These are phyloP conservation scores for Macrocybe gigantea DNA, from an alignment of 768 basidiomycete species.

Conservation along the genomic window DNA sequence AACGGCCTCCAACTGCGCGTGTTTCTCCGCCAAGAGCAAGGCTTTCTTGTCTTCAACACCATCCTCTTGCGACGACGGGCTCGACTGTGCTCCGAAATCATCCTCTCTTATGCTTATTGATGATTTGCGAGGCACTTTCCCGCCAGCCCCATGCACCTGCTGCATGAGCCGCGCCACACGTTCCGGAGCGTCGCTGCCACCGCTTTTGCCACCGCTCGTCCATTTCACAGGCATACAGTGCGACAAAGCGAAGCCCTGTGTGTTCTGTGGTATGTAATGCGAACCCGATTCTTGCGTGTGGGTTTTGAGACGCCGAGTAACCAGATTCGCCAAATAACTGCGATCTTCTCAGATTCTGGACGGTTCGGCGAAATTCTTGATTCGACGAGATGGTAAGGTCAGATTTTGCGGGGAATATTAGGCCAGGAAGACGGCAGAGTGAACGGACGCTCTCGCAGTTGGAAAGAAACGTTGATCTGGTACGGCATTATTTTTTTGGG, in stretches of 20 bases:
- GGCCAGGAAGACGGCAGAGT: constrained; percentile 9
- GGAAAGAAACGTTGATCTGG: constrained; percentile 27
- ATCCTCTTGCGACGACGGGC: constrained; percentile 15
- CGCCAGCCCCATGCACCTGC: no score
- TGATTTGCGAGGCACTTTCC: no score
- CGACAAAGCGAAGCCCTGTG: no score
- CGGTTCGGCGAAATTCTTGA: constrained; percentile 61
- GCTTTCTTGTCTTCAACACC: constrained; percentile 30
- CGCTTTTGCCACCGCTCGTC: constrained; percentile 7
- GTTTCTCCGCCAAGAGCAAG: constrained; percentile 51
- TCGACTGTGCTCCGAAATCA: not conserved
- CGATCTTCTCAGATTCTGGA: constrained; percentile 65
- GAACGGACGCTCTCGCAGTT: constrained; percentile 20
- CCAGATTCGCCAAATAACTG: constrained; percentile 6
- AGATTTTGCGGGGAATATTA: constrained; percentile 10
- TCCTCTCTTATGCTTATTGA: not conserved
- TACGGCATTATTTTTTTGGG: constrained; percentile 38
- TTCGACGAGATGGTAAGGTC: constrained; percentile 16
- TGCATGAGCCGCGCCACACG: constrained; percentile 1
- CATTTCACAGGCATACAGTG: constrained; percentile 9
- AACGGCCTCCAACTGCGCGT: constrained; percentile 51
- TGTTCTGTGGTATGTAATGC: no score
- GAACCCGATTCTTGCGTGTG: no score
- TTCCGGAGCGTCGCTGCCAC: constrained; percentile 2
- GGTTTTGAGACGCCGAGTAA: not conserved